Evolutionary conservation across 805 yeast genomes (phyloP).

Genomic region (Metschnikowia cubensis): DNA sequence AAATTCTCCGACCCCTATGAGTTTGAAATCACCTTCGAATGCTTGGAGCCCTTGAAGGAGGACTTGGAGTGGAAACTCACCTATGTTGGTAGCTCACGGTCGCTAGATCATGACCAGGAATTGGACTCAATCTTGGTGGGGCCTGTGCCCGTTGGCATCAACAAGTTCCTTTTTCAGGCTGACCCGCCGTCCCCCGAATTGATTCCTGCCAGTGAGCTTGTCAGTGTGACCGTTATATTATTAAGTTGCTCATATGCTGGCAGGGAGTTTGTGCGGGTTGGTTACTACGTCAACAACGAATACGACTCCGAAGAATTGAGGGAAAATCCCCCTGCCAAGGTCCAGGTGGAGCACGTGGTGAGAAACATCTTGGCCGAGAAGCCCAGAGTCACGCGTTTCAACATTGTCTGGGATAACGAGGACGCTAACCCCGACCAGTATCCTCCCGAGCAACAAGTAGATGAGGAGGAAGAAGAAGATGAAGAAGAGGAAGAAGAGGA

Average conservation of each 20-base stretch:
- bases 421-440: conserved; percentile 62
- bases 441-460: conserved; percentile 65
- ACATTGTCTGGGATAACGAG: conserved; percentile 90
- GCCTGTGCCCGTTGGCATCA: conserved; percentile 96
- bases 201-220: conserved; percentile 94
- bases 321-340: conserved; percentile 90
- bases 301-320: conserved; percentile 90
- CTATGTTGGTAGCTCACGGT: conserved; percentile 92
- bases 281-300: conserved; percentile 96
- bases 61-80: conserved; percentile 97
- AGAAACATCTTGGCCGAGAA: conserved; percentile 94
- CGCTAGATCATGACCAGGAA: conserved; percentile 95
- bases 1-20: conserved; percentile 90
- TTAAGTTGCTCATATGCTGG: conserved; percentile 91
- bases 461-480: conserved; percentile 44
- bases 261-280: conserved; percentile 93
- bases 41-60: conserved; percentile 85
- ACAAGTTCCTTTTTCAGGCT: conserved; percentile 87
- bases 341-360: conserved; percentile 89
- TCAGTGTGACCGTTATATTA: conserved; percentile 89
- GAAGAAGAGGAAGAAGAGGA: conserved; percentile 26
- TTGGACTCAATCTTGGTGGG: conserved; percentile 96
- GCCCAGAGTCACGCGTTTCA: conserved; percentile 95
- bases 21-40: conserved; percentile 96
- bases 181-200: conserved; percentile 96